Evolutionary conservation across 2,329 filamentous ascomycete genomes (phyloP), one percentile per base, ranked within the genome.

Genomic region (Clarireedia homoeocarpa): DNA sequence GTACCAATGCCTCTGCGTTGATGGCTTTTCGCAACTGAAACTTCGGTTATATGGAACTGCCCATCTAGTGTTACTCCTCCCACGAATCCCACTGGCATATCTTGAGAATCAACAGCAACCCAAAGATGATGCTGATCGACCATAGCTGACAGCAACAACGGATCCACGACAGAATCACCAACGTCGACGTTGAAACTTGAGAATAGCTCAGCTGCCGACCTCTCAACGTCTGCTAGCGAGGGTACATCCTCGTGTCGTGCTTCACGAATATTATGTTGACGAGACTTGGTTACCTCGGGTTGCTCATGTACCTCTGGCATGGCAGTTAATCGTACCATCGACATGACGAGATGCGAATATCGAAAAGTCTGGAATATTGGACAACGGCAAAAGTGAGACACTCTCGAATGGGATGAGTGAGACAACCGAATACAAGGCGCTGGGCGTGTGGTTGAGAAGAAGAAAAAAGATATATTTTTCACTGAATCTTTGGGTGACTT

Each of bases 1-100:
- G 57, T 63, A 42, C 66, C 67, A 51, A 69, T 57, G 2, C 66
- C 67, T 24, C 59, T 63, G n/a, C 65, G 60, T 57, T 69, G 67
- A 38, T 58, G 64, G 38, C 61, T 59, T 44, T 61, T 57, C 7
- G 59, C 59, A 5, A 69, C 66, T 6, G 66, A 68, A 27, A 69
- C 50, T 55, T 67, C 62, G n/a, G 62, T 61, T 27, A 68, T 61
- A 48, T 69, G 64, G 49, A 69, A 69, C 53, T 64, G 64, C 20
- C 61, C 66, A 45, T 64, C 63, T 6, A 68, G 30, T 36, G 59
- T 58, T 38, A 65, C 52, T 2, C 65, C 66, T 57, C 60, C 63
- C 34, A 65, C 45, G 38, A 69, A 69, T 6, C 66, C 67, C 10
- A 69, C 63, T 1, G 66, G 66, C 30, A 63, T 60, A 39, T 66